Evolutionary conservation across 2,329 filamentous ascomycete genomes (phyloP).

Genomic region (Zymoseptoria pseudotritici): DNA sequence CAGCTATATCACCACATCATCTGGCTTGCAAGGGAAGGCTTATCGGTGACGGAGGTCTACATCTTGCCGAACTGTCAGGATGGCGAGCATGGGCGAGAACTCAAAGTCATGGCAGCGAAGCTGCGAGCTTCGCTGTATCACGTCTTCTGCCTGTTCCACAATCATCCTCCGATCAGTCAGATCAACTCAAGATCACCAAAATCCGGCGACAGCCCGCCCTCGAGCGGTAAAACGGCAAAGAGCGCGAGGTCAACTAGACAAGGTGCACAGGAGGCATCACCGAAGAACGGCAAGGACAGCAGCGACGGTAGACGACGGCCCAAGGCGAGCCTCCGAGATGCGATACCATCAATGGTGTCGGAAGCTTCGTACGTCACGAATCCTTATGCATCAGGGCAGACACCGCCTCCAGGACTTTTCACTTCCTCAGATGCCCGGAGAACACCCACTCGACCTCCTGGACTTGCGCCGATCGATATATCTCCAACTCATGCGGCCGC

Average conservation of each 20-base stretch:
- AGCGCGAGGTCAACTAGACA: conserved; percentile 7
- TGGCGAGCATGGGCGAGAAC: conserved; percentile 65
- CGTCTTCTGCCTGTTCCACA: conserved; percentile 94
- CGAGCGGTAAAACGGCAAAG: conserved; percentile 17
- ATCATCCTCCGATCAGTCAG: conserved; percentile 68
- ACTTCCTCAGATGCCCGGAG: conserved; percentile 20
- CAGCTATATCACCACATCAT: conserved; percentile 86
- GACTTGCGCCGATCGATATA: conserved; percentile 27
- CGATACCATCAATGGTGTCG: conserved; percentile 42
- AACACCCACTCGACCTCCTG: conserved; percentile 37
- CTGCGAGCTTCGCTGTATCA: conserved; percentile 91
- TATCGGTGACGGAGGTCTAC: conserved; percentile 77
- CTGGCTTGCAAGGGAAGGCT: conserved; percentile 87
- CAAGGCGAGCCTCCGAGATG: conserved; percentile 38
- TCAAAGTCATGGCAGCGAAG: conserved; percentile 86
- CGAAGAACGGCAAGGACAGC: conserved; percentile 13
- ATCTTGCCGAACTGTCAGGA: conserved; percentile 67
- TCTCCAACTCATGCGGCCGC: conserved; percentile 37
- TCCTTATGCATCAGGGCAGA: conserved; percentile 37
- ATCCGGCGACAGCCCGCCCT: conserved; percentile 19
- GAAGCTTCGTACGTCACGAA: conserved; percentile 47
- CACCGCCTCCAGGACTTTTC: conserved; percentile 31
- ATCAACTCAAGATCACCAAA: conserved; percentile 31
- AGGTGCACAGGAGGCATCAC: conserved; percentile 15
- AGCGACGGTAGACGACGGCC: conserved; percentile 14